These are phyloP conservation scores for Pterocarpus santalinus DNA, from an alignment of 306 rosid genomes.

Conservation along the genomic window DNA sequence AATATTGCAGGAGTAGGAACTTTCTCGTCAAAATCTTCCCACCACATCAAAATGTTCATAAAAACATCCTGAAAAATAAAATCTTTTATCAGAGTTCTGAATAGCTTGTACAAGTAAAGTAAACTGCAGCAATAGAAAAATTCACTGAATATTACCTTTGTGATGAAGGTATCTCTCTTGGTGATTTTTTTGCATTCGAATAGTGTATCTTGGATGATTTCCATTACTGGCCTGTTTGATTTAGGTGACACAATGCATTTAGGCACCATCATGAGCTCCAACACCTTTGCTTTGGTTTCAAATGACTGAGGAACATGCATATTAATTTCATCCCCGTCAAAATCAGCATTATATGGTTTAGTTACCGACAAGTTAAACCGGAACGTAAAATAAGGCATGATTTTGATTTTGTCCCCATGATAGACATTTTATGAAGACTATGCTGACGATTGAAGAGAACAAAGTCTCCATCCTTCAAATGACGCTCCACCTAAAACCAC, in stretches of 20 bases:
- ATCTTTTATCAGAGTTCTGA: slow-evolving; percentile 41
- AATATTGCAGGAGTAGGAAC: slow-evolving; percentile 92
- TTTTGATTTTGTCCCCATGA: slow-evolving; percentile 98
- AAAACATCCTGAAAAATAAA: slow-evolving; percentile 80
- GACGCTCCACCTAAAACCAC: slow-evolving; percentile 92
- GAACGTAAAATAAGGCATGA: slow-evolving; percentile 97
- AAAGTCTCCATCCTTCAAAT: slow-evolving; percentile 95
- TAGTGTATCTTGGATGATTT: slow-evolving; percentile 94
- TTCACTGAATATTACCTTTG: slow-evolving; percentile 67
- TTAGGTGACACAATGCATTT: slow-evolving; percentile 99
- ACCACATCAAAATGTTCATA: slow-evolving; percentile 99
- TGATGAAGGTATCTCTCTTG: slow-evolving; percentile 91
- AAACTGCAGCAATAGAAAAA: slow-evolving; percentile 26
- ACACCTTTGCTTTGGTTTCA: slow-evolving; percentile 97
- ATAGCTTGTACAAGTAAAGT: slow-evolving; percentile 28
- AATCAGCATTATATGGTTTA: slow-evolving; percentile 98
- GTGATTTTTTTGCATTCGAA: slow-evolving; percentile 95
- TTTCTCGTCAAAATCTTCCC: slow-evolving; percentile 99
- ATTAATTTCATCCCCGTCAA: slow-evolving; percentile 98
- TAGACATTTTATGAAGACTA: slow-evolving; percentile 99
- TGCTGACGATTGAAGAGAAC: slow-evolving; percentile 98
- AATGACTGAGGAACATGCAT: slow-evolving; percentile 99
- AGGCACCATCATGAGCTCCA: slow-evolving; percentile 99
- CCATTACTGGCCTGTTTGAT: slow-evolving; percentile 96
- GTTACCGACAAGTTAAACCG: slow-evolving; percentile 93